Percentiles rank a stretch among this genome's conserved stretches.
Conservation (phyloP, 1,284 basidiomycete species). For the Fomitopsis pinicola region DNA sequence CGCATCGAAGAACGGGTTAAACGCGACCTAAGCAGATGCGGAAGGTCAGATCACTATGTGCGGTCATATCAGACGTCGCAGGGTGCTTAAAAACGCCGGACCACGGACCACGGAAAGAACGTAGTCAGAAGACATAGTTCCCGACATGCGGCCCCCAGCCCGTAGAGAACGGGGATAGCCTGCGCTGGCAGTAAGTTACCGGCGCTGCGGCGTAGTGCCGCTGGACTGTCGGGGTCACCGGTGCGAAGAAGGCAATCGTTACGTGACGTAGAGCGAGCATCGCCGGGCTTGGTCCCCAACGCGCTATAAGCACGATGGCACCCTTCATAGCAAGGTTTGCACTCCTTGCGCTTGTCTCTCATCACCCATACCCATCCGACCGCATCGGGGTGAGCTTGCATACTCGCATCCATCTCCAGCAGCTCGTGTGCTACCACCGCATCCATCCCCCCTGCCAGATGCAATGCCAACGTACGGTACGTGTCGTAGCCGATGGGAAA, state of each 20-base stretch:
- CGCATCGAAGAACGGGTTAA: conserved; percentile 91
- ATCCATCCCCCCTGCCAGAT: neutral
- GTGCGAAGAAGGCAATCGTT: neutral
- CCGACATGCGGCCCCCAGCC: neutral
- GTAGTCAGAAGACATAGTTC: neutral
- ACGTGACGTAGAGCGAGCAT: neutral
- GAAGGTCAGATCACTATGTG: neutral
- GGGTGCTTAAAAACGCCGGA: neutral
- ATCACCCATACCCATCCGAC: neutral
- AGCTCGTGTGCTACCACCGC: neutral
- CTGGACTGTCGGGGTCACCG: neutral
- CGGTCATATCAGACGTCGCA: neutral
- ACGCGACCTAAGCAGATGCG: conserved; percentile 34
- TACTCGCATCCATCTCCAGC: neutral
- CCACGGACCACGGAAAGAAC: neutral
- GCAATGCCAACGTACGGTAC: neutral
- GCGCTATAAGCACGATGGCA: neutral
- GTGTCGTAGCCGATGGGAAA: neutral
- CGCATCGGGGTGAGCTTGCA: neutral
- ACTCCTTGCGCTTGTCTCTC: neutral
- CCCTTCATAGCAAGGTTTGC: neutral
- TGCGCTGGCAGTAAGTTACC: neutral
- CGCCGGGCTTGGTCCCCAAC: neutral
- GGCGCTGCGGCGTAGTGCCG: neutral
- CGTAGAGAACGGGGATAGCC: neutral